Evolutionary conservation across 495 filamentous ascomycete species (phyloP), one percentile per base, ranked within the genome.

Genomic region (Neurospora hispaniola): DNA sequence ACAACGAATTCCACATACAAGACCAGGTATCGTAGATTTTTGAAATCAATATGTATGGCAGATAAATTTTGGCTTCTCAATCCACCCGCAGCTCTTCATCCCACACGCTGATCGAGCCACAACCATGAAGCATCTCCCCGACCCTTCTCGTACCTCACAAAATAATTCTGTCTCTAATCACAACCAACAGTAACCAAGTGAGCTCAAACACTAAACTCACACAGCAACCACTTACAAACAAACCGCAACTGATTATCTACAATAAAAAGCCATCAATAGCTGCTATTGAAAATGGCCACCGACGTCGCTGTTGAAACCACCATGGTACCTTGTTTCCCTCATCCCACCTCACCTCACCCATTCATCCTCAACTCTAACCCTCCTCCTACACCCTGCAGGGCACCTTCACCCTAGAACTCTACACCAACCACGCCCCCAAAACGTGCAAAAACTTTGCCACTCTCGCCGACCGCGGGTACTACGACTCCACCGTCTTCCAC

Each of bases 381-480:
- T 12, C 20, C 27, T 31, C 2, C 27, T 31, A 1, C 11, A 12
- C 10, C 27, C 59, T 69, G 73, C 74, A 86, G 94, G 94, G 96
- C 79, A 88, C 84, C 3, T 93, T 99, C 81, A 87, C 87, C 46
- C 81, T 98, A 38, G 96, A 99, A 84, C 93, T 99, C 72, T 99
- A 99, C 88, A 81, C 77, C 12, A 35, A 73, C 8, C 81, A 84
- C 79, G 79, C 76, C 54, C 78, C 78, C 38, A 81, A 87, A 82
- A 97, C 96, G 5, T 97, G 94, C 88, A 87, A 87, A 66, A 98
- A 98, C 86, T 98, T 99, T 82, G 77, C 85, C 70, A 92, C 89
- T 9, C 91, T 98, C 62, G 90, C 90, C 20, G 80, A 85, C 68
- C 86, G 94, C 70, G 92, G 93, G 68, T 98, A 97, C 87, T 99